A percentile compares a stretch with the other conserved stretches of the same genome.
These are phyloP conservation scores for Claviceps pazoutovae DNA, from an alignment of 2,329 filamentous ascomycete genomes.

Conservation along the genomic window DNA sequence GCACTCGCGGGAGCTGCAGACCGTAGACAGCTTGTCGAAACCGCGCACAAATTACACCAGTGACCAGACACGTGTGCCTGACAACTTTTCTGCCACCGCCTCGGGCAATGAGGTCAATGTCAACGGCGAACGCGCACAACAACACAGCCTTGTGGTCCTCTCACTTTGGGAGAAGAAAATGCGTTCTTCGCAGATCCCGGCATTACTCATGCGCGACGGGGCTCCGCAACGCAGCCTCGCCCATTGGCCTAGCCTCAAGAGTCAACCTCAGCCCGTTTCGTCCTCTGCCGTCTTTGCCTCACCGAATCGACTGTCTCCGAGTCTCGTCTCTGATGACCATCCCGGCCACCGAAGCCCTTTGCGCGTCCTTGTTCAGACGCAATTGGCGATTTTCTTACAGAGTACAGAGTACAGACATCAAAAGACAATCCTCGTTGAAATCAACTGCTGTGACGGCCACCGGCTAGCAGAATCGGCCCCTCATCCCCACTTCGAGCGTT, in stretches of 20 bases:
- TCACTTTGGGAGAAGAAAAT: neutral
- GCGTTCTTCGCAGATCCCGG: neutral
- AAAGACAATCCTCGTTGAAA: neutral
- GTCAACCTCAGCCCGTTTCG: neutral
- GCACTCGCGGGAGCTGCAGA: neutral
- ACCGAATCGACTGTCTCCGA: neutral
- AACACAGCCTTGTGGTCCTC: neutral
- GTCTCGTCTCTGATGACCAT: neutral
- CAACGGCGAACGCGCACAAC: neutral
- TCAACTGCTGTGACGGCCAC: neutral
- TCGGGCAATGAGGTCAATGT: too few species aligned
- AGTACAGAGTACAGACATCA: too few species aligned
- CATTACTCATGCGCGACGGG: neutral
- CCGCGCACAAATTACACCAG: too few species aligned
- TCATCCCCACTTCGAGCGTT: neutral
- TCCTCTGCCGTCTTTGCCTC: neutral
- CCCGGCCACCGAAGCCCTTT: neutral
- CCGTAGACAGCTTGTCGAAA: neutral
- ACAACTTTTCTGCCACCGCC: too few species aligned
- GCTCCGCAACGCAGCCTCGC: neutral
- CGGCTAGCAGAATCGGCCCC: neutral
- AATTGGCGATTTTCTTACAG: too few species aligned
- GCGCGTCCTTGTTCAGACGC: too few species aligned
- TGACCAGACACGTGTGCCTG: too few species aligned
- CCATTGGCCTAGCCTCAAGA: neutral